Conservation (phyloP, 352 stramenopile genomes). For the Pythium periplocum region DNA sequence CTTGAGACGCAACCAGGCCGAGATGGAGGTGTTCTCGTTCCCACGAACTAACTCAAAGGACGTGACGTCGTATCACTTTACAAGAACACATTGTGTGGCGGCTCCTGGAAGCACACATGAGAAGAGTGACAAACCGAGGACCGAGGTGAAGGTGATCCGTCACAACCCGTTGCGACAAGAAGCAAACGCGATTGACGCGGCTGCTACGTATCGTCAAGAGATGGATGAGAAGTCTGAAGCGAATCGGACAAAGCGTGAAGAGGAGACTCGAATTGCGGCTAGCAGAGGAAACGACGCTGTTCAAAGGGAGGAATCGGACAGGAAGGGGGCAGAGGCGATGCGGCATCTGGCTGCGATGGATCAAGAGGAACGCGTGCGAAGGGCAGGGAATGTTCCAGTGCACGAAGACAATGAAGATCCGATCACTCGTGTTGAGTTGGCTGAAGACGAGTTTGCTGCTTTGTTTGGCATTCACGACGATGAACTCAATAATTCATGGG, state of each 20-base stretch:
- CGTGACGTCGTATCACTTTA: constrained; percentile 46
- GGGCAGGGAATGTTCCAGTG: too few species aligned
- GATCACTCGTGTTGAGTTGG: neutral
- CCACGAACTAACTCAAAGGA: constrained; percentile 31
- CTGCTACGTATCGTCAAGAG: constrained; percentile 29
- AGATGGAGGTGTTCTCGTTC: constrained; percentile 40
- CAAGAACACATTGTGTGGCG: constrained; percentile 37
- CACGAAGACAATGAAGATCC: neutral
- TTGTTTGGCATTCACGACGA: constrained; percentile 41
- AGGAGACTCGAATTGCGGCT: constrained; percentile 27
- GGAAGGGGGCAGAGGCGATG: constrained; percentile 36
- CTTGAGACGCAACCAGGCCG: constrained; percentile 18
- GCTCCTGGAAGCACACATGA: neutral
- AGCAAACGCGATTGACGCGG: constrained; percentile 23
- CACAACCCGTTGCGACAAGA: constrained; percentile 27
- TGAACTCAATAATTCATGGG: constrained; percentile 2
- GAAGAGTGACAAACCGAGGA: neutral
- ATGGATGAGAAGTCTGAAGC: constrained; percentile 36
- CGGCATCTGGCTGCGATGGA: constrained; percentile 54
- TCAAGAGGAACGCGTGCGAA: constrained; percentile 22
- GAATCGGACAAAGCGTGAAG: constrained; percentile 24
- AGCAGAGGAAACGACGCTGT: constrained; percentile 33
- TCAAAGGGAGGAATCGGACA: constrained; percentile 22
- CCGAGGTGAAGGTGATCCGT: constrained; percentile 42
- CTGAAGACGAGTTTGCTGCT: constrained; percentile 29